Base-by-base conservation (phyloP, 2,329 filamentous ascomycete species). In the Trichoderma sp. region DNA sequence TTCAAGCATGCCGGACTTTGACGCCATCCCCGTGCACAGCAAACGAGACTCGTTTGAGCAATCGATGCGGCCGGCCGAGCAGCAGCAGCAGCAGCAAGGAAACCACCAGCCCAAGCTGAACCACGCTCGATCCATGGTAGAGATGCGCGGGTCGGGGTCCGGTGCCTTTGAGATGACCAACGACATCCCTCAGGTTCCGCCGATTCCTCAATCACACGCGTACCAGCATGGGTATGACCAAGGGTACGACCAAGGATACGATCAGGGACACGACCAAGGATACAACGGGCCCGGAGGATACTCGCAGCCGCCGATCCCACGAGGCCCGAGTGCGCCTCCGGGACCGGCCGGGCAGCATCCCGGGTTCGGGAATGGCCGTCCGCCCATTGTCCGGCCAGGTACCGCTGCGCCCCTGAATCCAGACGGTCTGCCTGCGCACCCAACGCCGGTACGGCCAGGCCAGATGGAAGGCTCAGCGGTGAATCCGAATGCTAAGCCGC, bases 121-220 rank as follows among this genome's bases (percentile, higher is more conserved):
- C 75, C 88, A 89, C 76, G 90, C 91, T 18, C 91, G 91, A 78
- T 94, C 92, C 12, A 92, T 94, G 80, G 91, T 92, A 35, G 89
- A 93, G 80, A 84, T 93, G 75, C 87, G 90, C 45, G 88, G 91
- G 78, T 88, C 89, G 4, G 91, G 93, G 79, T 87, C 90, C 3
- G 93, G 93, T 9, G 88, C 93, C 1, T 95, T 95, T 78, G 94
- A 95, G 80, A 93, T 95, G 88, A 91, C 90, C 2, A 88, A 86
- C 31, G 91, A 94, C 78, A 86, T 87, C 24, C 90, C 90, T 27
- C 85, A 87, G 3, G 83, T 92, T 35, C 91, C 91, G 12, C 86
- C 84, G 56, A 84, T 87, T 80, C 88, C 84, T 73, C 76, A 79
- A 18, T 77, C 81, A 71, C 71, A 81, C 78, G 78, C 21, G 8